A percentile compares a stretch with the other conserved stretches of the same genome.
Evolutionary conservation across 805 yeast genomes (phyloP).

Genomic region (Cyberlindnera bimundalis): DNA sequence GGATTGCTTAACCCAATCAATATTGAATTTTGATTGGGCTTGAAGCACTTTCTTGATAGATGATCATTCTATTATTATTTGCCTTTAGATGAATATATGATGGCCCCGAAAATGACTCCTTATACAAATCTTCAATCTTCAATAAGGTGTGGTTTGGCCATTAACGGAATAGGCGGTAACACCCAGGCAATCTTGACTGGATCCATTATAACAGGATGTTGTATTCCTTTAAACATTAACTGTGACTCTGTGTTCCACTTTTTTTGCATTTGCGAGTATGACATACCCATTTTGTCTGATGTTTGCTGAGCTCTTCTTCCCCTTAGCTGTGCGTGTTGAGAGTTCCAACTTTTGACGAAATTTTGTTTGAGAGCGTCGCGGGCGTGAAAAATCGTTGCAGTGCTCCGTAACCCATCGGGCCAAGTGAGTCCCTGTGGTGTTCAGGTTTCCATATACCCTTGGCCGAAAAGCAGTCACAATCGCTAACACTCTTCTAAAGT

Average conservation of each 20-base stretch:
- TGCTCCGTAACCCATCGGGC: constrained; percentile 11
- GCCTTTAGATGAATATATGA: no score
- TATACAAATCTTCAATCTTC: no score
- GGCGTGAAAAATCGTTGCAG: constrained; percentile 11
- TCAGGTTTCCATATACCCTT: no score
- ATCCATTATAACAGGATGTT: no score
- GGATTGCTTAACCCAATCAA: not conserved
- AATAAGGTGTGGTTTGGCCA: no score
- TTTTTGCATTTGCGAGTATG: not conserved
- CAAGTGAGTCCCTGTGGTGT: constrained; percentile 12
- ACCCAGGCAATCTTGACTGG: no score
- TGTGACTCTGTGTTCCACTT: constrained; percentile 1
- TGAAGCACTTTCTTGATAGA: not conserved
- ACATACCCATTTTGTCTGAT: constrained; percentile 19
- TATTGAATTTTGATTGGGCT: no score
- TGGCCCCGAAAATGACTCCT: no score
- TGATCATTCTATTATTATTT: not conserved
- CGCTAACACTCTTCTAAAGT: not conserved
- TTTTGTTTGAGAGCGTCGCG: constrained; percentile 21
- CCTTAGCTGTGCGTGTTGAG: constrained; percentile 4
- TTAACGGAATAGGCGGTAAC: no score
- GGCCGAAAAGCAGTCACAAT: constrained; percentile 20
- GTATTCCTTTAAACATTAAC: not conserved
- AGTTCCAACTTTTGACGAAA: constrained; percentile 19
- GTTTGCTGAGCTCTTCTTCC: constrained; percentile 10